These are phyloP conservation scores for Telfairia occidentalis DNA, from an alignment of 331 rosid genomes.

Conservation along the genomic window DNA sequence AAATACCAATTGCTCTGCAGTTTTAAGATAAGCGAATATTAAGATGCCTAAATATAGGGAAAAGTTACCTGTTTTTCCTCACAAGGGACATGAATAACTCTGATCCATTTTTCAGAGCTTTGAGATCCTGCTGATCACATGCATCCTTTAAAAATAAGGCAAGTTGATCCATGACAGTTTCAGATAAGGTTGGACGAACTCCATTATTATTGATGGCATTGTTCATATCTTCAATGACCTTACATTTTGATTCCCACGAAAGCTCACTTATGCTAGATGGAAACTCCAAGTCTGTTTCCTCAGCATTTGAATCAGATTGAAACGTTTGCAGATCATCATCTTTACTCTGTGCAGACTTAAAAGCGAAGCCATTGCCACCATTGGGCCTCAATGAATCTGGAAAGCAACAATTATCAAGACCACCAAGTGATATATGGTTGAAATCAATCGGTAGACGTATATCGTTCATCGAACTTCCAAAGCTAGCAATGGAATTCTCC, in stretches of 20 bases:
- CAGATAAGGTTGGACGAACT: conserved; percentile 32
- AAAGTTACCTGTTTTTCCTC: conserved; percentile 51
- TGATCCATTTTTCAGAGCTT: conserved; percentile 52
- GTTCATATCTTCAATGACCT: conserved; percentile 54
- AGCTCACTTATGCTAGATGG: conserved; percentile 47
- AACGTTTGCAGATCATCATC: conserved; percentile 25
- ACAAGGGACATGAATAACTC: conserved; percentile 45
- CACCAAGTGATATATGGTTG: conserved; percentile 55
- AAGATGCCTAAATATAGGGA: neutral
- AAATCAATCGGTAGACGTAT: conserved; percentile 50
- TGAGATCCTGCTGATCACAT: conserved; percentile 32
- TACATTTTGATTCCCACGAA: conserved; percentile 63
- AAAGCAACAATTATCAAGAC: conserved; percentile 41
- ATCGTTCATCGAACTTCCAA: conserved; percentile 60
- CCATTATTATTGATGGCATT: conserved; percentile 28
- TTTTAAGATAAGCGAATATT: neutral
- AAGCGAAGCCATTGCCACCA: conserved; percentile 22
- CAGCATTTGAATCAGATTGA: conserved; percentile 21
- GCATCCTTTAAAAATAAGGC: conserved; percentile 55
- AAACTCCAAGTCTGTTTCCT: conserved; percentile 32
- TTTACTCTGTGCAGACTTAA: conserved; percentile 19
- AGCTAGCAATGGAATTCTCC: conserved; percentile 65
- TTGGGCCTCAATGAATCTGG: conserved; percentile 37
- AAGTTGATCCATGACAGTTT: conserved; percentile 43
- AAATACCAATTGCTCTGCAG: neutral